phyloP scores from a whole-genome alignment of 345 rosid species.

The Pugionium dolabratum region DNA sequence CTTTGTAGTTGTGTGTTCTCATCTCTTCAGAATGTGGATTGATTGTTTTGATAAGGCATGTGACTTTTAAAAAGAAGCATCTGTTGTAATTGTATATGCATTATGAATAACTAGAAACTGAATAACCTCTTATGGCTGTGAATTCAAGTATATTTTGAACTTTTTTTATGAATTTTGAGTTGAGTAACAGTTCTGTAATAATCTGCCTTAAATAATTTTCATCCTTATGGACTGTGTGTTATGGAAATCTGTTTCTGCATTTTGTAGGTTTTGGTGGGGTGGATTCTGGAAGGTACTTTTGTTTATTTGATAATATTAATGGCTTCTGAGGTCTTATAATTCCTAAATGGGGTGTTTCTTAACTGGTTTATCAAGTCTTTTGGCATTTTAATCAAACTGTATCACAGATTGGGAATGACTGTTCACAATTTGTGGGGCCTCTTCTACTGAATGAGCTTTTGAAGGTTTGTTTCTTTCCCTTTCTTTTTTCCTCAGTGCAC shows the following conservation, averaged over 20 bases:
- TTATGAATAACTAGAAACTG: slow-evolving; percentile 21
- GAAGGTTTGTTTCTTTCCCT: slow-evolving; percentile 55
- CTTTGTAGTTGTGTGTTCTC: slow-evolving; percentile 20
- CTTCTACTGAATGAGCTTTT: slow-evolving; percentile 77
- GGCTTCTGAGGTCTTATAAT: slow-evolving; percentile 7
- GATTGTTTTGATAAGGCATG: slow-evolving; percentile 16
- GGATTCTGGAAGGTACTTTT: slow-evolving; percentile 96
- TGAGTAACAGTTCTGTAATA: slow-evolving; percentile 1
- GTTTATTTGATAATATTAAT: slow-evolving; percentile 18
- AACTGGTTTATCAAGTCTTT: slow-evolving; percentile 31
- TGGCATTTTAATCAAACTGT: slow-evolving; percentile 14
- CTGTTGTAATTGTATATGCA: slow-evolving; percentile 3
- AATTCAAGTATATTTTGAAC: slow-evolving; percentile 10
- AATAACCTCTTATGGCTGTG: slow-evolving; percentile 10
- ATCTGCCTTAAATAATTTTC: background rate
- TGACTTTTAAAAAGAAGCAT: slow-evolving; percentile 4
- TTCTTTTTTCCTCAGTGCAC: slow-evolving; percentile 3
- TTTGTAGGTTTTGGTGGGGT: slow-evolving; percentile 95
- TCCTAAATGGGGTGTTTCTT: slow-evolving; percentile 13
- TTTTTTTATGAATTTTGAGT: slow-evolving; percentile 10
- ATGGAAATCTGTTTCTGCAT: slow-evolving; percentile 28
- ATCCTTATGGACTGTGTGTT: slow-evolving; percentile 26
- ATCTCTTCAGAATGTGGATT: slow-evolving; percentile 5
- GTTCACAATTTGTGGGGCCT: slow-evolving; percentile 96
- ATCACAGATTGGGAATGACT: slow-evolving; percentile 81